phyloP scores from a whole-genome alignment of 345 rosid species.

The Geranium rotundifolium region DNA sequence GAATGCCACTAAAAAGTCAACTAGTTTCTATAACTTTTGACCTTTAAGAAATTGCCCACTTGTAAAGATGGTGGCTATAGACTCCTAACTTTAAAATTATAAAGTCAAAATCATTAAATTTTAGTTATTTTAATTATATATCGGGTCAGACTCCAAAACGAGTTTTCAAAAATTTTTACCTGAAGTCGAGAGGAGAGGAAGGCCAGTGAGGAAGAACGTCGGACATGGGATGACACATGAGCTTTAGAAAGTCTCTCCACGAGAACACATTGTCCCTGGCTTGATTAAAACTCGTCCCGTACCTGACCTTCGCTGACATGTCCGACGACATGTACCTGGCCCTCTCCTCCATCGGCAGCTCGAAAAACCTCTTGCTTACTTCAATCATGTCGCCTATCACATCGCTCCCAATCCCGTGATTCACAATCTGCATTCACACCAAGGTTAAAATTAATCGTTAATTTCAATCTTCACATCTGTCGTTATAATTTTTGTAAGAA shows the following conservation, averaged over 20 bases:
- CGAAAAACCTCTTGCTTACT: slow-evolving; percentile 57
- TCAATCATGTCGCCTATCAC: slow-evolving; percentile 47
- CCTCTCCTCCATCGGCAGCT: slow-evolving; percentile 60
- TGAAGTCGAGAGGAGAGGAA: slow-evolving; percentile 67
- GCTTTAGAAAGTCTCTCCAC: slow-evolving; percentile 91
- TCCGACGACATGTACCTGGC: slow-evolving; percentile 69
- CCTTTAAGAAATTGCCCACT: background rate
- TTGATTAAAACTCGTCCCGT: slow-evolving; percentile 89
- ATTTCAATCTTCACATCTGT: no score
- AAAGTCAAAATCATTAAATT: no score
- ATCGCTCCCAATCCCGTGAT: slow-evolving; percentile 54
- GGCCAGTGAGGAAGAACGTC: slow-evolving; percentile 70
- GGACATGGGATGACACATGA: slow-evolving; percentile 46
- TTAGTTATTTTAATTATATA: no score
- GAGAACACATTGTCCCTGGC: slow-evolving; percentile 67
- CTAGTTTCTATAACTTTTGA: background rate
- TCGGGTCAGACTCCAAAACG: no score
- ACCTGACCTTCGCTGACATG: slow-evolving; percentile 59
- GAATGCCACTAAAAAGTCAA: background rate
- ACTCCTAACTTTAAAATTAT: no score
- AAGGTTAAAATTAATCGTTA: no score
- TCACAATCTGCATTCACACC: slow-evolving; percentile 43
- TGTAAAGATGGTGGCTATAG: no score
- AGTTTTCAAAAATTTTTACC: slow-evolving; percentile 20
- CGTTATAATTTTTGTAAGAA: background rate